Percentiles rank a stretch among this genome's conserved stretches.
These are phyloP conservation scores for Aureobasidium musti DNA, from an alignment of 2,329 filamentous ascomycete genomes.

Conservation along the genomic window DNA sequence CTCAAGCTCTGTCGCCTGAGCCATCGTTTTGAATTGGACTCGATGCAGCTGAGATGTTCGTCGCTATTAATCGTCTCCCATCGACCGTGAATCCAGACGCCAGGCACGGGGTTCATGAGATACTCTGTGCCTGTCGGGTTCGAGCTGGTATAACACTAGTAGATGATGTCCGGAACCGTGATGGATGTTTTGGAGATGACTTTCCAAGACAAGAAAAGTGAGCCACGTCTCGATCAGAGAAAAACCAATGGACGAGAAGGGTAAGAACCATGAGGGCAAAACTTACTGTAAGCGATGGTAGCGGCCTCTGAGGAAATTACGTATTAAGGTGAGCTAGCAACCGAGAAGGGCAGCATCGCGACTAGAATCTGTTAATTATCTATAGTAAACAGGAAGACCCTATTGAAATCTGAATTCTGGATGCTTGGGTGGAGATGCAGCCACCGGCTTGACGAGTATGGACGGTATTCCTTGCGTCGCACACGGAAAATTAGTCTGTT, in stretches of 20 bases:
- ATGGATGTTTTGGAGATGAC: neutral
- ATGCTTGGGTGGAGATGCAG: no score
- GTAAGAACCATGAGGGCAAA: neutral
- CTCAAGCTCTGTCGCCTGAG: neutral
- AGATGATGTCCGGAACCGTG: neutral
- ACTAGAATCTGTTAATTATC: slow-evolving; percentile 45
- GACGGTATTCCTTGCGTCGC: no score
- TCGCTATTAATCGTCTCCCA: neutral
- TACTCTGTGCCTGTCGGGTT: slow-evolving; percentile 45
- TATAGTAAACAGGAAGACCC: slow-evolving; percentile 48
- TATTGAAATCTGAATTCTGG: slow-evolving; percentile 49
- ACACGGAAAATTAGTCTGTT: no score
- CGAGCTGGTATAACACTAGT: slow-evolving; percentile 42
- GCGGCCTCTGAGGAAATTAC: neutral
- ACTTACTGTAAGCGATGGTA: neutral
- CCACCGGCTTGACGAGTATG: no score
- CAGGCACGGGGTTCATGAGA: slow-evolving; percentile 44
- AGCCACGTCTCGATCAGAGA: neutral
- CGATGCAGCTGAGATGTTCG: neutral
- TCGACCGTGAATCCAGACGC: slow-evolving; percentile 41
- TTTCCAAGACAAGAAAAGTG: neutral
- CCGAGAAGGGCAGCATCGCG: slow-evolving; percentile 40
- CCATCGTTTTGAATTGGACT: neutral
- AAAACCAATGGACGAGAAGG: neutral
- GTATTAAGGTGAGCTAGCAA: neutral